Evolutionary conservation across 768 basidiomycete species (phyloP).

Genomic region (Lepiota subincarnata): DNA sequence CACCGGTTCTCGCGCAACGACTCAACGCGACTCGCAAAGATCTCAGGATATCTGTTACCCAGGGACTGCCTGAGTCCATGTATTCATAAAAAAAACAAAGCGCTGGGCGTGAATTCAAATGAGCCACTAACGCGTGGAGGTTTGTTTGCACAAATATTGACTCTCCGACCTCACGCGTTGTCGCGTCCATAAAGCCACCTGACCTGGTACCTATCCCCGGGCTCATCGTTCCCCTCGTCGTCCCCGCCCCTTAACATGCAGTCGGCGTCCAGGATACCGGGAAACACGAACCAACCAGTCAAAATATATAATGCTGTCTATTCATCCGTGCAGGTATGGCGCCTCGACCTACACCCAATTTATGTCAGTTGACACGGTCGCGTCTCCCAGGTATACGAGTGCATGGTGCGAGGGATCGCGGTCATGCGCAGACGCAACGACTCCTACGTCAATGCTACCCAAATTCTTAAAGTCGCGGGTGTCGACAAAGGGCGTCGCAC

Average conservation of each 20-base stretch:
- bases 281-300: conserved; percentile 50
- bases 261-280: conserved; percentile 38
- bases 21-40: no score
- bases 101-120: neutral
- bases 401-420: conserved; percentile 96
- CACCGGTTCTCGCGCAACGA: no score
- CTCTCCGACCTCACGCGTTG: conserved; percentile 31
- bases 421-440: conserved; percentile 96
- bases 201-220: conserved; percentile 25
- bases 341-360: conserved; percentile 9
- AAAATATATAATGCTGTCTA: conserved; percentile 95
- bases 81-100: no score
- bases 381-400: conserved; percentile 82
- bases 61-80: no score
- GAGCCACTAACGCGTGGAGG: conserved; percentile 31
- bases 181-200: conserved; percentile 32
- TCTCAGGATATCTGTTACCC: no score
- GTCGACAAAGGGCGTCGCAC: conserved; percentile 95
- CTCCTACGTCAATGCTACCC: conserved; percentile 97
- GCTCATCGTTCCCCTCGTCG: conserved; percentile 24
- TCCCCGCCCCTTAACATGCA: conserved; percentile 36
- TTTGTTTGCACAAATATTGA: conserved; percentile 12
- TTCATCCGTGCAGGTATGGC: conserved; percentile 73
- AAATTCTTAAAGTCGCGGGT: conserved; percentile 98
- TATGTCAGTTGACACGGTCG: conserved; percentile 30